phyloP scores from a whole-genome alignment of 768 basidiomycete genomes.

The Leccinum incarnatum region DNA sequence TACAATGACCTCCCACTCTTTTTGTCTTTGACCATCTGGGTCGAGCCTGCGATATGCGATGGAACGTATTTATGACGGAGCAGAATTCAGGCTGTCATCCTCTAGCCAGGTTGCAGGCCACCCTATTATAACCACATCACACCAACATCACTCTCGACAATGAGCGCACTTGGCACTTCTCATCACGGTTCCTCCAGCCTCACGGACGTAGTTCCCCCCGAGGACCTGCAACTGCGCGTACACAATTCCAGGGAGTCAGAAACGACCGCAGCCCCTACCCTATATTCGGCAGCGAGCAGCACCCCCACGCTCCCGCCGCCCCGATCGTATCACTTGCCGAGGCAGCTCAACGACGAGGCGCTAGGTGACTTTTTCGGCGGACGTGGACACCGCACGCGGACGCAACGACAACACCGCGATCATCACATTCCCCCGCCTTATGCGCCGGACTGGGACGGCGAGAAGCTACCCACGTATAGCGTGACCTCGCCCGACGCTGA shows the following conservation, averaged over 20 bases:
- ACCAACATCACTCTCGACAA: conserved; percentile 1
- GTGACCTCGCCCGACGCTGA: conserved; percentile 35
- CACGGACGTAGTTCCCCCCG: conserved; percentile 9
- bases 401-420: conserved; percentile 1
- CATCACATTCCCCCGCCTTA: conserved; percentile 41
- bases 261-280: conserved; percentile 13
- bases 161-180: conserved; percentile 13
- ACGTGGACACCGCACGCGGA: conserved; percentile 24
- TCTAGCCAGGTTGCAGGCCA: conserved; percentile 11
- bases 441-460: conserved; percentile 38
- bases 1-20: conserved; percentile 14
- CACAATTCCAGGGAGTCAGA: conserved; percentile 27
- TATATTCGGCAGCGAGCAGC: conserved; percentile 14
- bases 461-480: conserved; percentile 18
- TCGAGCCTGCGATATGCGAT: conserved; percentile 3
- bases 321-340: conserved; percentile 19
- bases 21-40: conserved; percentile 32
- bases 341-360: conserved; percentile 30
- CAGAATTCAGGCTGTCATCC: background rate
- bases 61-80: conserved; percentile 26
- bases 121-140: conserved; percentile 4
- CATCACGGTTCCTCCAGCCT: background rate
- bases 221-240: conserved; percentile 20
- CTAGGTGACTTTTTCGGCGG: conserved; percentile 33
- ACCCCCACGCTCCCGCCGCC: conserved; percentile 23